Base-by-base conservation (phyloP, 106 monocot species). In the Allium cepa region DNA sequence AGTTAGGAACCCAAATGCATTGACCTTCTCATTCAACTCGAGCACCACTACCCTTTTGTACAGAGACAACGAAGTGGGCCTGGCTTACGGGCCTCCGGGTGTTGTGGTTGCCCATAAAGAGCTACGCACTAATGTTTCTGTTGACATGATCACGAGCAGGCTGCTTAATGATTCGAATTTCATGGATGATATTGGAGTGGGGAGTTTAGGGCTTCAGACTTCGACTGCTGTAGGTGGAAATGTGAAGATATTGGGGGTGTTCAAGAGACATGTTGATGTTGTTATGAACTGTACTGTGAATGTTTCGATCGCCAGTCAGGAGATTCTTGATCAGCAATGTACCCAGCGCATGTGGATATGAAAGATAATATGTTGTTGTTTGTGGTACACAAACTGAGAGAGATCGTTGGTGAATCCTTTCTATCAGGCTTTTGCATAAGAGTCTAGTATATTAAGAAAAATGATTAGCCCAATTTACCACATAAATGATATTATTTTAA, bases 281-380 rank as follows among this genome's bases (percentile, higher is more conserved):
- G 22, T 49, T 59, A 78, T 90, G 86, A 86, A 90, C 67, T 90
- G 90, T 57, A 79, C 62, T 13, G 22, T 86, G n/a, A 75, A 61
- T 8, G 59, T 86, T 8, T 69, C 60, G 53, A 61, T 83, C 6
- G 48, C 59, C 8, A 71, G 53, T 53, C 53, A 72, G 72, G 64
- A 66, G 49, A 63, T 90, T 50, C 56, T 71, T 45, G 59, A 69
- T 22, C 86, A 83, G 75, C 47, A 15, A 26, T 90, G 90, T 60
- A 13, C 13, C 14, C 67, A 78, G 64, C 68, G 13, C 7, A 72
- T 90, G 17, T 72, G 73, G 56, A 51, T 81, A 6, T 75, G 67
- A 67, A 27, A 5, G 36, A 36, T 36, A 36, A 4, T 36, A 36
- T 0, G 36, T 36, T 36, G 36, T 36, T 36, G 36, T 36, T 36